Conservation (phyloP, 108 stramenopile species). For the Cyclotella baltica region DNA sequence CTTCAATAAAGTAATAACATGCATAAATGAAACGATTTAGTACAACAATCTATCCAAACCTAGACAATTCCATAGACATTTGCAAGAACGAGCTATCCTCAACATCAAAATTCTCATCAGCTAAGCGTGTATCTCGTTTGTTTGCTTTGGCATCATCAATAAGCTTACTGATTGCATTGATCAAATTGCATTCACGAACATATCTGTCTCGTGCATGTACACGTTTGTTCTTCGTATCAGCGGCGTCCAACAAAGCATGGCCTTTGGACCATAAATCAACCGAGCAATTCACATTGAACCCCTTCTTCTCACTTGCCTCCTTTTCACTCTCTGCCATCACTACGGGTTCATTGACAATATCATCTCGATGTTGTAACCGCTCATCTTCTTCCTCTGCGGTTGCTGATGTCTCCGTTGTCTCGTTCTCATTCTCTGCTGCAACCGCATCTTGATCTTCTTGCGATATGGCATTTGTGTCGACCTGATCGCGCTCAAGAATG, state of each 20-base stretch:
- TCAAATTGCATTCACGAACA: constrained; percentile 1
- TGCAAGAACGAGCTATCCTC: background rate
- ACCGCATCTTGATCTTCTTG: background rate
- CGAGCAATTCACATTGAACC: constrained; percentile 1
- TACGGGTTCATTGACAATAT: background rate
- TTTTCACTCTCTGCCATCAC: background rate
- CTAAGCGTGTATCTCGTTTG: background rate
- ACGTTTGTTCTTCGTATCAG: background rate
- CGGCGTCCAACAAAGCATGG: background rate
- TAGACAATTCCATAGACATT: background rate
- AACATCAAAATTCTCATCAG: background rate
- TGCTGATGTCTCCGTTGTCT: background rate
- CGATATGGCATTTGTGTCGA: background rate
- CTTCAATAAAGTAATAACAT: too few species aligned
- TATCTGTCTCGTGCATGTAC: background rate
- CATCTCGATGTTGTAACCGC: background rate
- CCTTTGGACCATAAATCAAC: background rate
- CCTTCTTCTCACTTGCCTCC: background rate
- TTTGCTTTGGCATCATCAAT: background rate
- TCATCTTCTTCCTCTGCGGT: background rate
- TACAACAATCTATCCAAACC: background rate
- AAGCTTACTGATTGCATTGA: background rate
- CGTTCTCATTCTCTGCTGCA: background rate
- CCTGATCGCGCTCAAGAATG: background rate
- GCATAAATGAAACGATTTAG: too few species aligned